These are phyloP conservation scores for Xylariaceae sp. DNA, from an alignment of 2,329 filamentous ascomycete genomes.

Conservation along the genomic window DNA sequence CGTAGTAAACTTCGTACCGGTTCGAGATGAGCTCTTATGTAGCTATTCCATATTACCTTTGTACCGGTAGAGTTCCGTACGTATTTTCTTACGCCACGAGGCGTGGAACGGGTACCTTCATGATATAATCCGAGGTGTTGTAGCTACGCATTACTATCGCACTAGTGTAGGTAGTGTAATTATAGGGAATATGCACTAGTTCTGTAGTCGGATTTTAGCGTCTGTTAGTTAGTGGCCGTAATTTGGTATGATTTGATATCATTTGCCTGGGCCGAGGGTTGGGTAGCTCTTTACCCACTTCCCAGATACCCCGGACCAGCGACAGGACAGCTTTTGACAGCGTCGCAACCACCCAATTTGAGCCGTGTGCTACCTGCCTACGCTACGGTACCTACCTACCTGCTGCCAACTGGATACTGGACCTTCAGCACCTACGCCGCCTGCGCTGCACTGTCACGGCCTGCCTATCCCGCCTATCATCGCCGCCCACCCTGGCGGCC, in stretches of 20 bases:
- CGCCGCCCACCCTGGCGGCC: too few species aligned
- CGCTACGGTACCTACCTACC: too few species aligned
- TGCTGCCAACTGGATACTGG: neutral
- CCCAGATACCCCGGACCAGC: constrained; percentile 14
- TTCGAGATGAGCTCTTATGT: too few species aligned
- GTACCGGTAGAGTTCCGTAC: too few species aligned
- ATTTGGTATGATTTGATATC: constrained; percentile 1
- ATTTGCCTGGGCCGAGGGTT: constrained; percentile 8
- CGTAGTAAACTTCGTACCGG: too few species aligned
- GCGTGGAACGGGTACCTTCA: too few species aligned
- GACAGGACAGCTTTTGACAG: neutral
- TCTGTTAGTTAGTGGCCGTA: neutral
- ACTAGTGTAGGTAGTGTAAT: neutral
- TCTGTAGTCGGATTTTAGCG: neutral
- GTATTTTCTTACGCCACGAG: too few species aligned
- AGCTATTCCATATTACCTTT: too few species aligned
- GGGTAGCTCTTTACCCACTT: constrained; percentile 12
- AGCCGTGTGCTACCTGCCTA: neutral
- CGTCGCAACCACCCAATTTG: neutral
- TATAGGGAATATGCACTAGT: neutral
- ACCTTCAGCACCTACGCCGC: neutral
- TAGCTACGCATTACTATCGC: neutral
- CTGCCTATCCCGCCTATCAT: too few species aligned
- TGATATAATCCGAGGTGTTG: neutral
- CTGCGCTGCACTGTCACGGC: neutral